Evolutionary conservation across 2,329 filamentous ascomycete species (phyloP).

Genomic region (Alternaria viburni): DNA sequence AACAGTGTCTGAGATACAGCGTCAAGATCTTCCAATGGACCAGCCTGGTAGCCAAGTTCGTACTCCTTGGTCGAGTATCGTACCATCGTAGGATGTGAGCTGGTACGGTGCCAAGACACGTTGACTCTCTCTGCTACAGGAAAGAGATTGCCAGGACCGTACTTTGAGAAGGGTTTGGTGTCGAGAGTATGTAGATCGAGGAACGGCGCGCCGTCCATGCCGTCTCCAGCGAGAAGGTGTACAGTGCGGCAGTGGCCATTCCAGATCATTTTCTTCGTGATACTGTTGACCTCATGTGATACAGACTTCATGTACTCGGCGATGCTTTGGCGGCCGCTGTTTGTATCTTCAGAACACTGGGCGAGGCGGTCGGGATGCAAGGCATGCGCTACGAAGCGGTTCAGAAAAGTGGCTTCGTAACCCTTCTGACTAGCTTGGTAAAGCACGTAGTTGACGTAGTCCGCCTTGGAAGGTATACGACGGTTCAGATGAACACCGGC

Average conservation of each 20-base stretch:
- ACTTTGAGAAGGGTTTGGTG: slow-evolving; percentile 17
- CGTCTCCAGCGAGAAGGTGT: slow-evolving; percentile 27
- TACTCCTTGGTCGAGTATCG: slow-evolving; percentile 26
- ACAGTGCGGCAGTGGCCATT: slow-evolving; percentile 27
- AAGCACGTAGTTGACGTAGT: slow-evolving; percentile 26
- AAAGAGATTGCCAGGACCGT: slow-evolving; percentile 13
- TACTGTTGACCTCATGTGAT: slow-evolving; percentile 18
- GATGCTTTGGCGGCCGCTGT: background rate
- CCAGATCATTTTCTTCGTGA: slow-evolving; percentile 32
- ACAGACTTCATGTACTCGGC: slow-evolving; percentile 24
- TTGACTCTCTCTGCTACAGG: slow-evolving; percentile 19
- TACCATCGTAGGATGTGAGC: slow-evolving; percentile 22
- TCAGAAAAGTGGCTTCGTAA: slow-evolving; percentile 33
- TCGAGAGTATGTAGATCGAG: slow-evolving; percentile 24
- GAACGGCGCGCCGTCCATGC: slow-evolving; percentile 22
- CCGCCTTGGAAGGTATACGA: slow-evolving; percentile 21
- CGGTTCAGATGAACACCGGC: slow-evolving; percentile 13
- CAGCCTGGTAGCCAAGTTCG: slow-evolving; percentile 13
- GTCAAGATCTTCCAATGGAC: slow-evolving; percentile 27
- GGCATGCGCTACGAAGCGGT: slow-evolving; percentile 28
- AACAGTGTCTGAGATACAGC: slow-evolving; percentile 19
- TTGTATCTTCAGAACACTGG: slow-evolving; percentile 8
- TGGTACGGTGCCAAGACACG: slow-evolving; percentile 28
- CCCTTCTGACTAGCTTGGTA: slow-evolving; percentile 36
- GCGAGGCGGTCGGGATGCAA: slow-evolving; percentile 23